Conservation (phyloP, 345 rosid species). For the Eucalyptus grandis region DNA sequence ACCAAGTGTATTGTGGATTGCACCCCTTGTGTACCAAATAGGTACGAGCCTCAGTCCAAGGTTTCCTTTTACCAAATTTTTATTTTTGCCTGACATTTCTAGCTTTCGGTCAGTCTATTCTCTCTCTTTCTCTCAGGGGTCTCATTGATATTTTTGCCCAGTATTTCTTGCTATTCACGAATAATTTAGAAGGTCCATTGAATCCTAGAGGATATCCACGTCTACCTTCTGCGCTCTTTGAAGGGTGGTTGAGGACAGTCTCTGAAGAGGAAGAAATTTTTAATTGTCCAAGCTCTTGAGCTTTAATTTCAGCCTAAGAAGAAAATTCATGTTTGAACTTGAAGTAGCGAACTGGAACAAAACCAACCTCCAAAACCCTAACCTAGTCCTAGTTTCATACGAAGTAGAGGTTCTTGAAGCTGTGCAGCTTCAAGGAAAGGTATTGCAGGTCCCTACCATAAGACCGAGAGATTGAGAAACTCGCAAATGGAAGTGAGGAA, state of each 20-base stretch:
- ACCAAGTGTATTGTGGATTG: too few relatives aligned
- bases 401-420: background rate
- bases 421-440: background rate
- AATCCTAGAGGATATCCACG: background rate
- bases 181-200: background rate
- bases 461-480: background rate
- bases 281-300: background rate
- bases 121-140: background rate
- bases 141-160: background rate
- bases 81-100: background rate
- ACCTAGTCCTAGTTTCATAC: background rate
- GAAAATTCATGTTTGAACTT: background rate
- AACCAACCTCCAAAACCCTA: background rate
- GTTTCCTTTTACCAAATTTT: background rate
- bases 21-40: background rate
- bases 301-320: background rate
- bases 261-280: background rate
- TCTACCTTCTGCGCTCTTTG: background rate
- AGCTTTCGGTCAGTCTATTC: background rate
- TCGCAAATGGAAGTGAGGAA: background rate
- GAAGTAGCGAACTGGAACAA: background rate
- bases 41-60: background rate
- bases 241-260: background rate
- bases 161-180: background rate
- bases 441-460: background rate